These are phyloP conservation scores for Trypanosoma rangeli DNA, from an alignment of 208 protist genomes.

Conservation along the genomic window DNA sequence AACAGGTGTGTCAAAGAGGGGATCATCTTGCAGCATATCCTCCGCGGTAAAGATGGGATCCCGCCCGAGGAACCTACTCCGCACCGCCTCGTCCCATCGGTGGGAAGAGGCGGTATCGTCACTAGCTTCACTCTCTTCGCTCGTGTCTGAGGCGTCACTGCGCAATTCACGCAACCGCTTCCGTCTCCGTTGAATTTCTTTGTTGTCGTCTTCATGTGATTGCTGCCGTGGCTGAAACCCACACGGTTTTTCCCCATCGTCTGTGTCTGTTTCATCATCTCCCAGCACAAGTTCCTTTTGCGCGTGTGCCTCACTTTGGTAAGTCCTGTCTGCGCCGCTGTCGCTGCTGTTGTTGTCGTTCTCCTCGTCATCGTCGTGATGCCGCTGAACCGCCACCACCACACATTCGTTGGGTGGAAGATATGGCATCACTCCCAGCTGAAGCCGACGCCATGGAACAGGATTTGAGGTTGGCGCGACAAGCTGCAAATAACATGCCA, in stretches of 20 bases:
- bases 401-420: constrained; percentile 28
- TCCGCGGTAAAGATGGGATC: constrained; percentile 21
- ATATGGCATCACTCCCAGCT: not conserved
- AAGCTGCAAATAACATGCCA: constrained; percentile 14
- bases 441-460: constrained; percentile 31
- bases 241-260: not conserved
- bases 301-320: not conserved
- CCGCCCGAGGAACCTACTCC: constrained; percentile 2
- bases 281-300: not conserved
- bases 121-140: constrained; percentile 1
- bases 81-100: not conserved
- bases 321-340: not conserved
- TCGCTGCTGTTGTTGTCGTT: not conserved
- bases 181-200: not conserved
- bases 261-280: not conserved
- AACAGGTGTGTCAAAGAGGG: constrained; percentile 24
- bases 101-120: not conserved
- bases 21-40: constrained; percentile 22
- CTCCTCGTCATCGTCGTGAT: not conserved
- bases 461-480: constrained; percentile 32
- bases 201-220: not conserved
- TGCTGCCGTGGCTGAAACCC: not conserved
- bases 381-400: constrained; percentile 17
- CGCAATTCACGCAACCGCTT: not conserved
- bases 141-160: not conserved